Conservation (phyloP, 495 filamentous ascomycete species). For the Hypoxylon perforatum region DNA sequence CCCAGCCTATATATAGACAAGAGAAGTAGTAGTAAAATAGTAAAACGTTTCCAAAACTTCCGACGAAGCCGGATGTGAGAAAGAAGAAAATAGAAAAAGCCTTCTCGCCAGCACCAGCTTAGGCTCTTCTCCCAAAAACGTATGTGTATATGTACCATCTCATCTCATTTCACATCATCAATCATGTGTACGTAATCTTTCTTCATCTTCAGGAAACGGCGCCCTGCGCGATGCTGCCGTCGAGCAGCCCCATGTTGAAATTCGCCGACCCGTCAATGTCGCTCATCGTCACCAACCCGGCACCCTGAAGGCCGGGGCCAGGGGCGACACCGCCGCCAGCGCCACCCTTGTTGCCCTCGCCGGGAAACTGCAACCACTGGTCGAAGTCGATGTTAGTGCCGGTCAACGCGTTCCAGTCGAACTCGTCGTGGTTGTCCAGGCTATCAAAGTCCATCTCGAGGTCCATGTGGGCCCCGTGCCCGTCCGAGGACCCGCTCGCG, state of each 20-base stretch:
- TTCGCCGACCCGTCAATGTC: constrained; percentile 37
- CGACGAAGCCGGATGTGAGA: too few species aligned
- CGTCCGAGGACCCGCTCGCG: constrained; percentile 44
- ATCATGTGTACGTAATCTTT: constrained; percentile 9
- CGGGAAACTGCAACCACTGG: constrained; percentile 57
- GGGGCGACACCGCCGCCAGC: constrained; percentile 6
- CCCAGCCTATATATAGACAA: background rate
- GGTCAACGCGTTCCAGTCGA: constrained; percentile 53
- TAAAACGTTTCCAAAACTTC: background rate
- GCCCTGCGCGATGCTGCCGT: constrained; percentile 6
- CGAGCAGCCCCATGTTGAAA: constrained; percentile 34
- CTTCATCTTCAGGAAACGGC: constrained; percentile 15
- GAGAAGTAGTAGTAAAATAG: background rate
- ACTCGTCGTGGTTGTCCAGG: constrained; percentile 44
- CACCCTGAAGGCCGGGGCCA: too few species aligned
- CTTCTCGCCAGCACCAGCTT: too few species aligned
- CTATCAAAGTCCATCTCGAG: constrained; percentile 42
- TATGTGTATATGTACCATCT: background rate
- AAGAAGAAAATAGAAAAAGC: too few species aligned
- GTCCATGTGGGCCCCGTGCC: constrained; percentile 29
- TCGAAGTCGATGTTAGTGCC: constrained; percentile 55
- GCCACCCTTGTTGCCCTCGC: constrained; percentile 46
- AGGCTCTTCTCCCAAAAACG: background rate
- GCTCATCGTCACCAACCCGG: constrained; percentile 35
- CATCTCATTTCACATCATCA: constrained; percentile 22